These are phyloP conservation scores for Boletellus sp. DNA, from an alignment of 768 basidiomycete genomes.

Conservation along the genomic window DNA sequence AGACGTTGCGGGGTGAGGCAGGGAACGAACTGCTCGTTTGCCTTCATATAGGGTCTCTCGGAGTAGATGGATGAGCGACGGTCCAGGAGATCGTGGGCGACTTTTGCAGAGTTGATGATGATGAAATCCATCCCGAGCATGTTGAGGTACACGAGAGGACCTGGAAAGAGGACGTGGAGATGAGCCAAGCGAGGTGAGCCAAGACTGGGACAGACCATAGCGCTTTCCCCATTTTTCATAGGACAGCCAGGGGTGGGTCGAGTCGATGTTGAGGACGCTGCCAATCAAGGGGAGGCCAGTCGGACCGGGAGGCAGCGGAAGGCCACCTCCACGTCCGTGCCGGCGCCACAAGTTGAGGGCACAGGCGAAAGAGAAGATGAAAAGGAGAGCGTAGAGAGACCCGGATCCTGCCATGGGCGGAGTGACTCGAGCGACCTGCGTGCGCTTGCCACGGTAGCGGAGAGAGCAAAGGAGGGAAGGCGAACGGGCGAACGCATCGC, in stretches of 20 bases:
- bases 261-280: constrained; percentile 18
- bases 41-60: constrained; percentile 22
- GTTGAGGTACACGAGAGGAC: constrained; percentile 23
- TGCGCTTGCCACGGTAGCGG: no score
- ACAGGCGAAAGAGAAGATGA: constrained; percentile 2
- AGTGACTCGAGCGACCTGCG: not conserved
- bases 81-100: constrained; percentile 24
- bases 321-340: constrained; percentile 9
- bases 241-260: constrained; percentile 28
- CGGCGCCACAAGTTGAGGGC: constrained; percentile 15
- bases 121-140: constrained; percentile 28
- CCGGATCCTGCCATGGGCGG: not conserved
- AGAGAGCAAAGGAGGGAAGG: no score
- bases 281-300: constrained; percentile 39
- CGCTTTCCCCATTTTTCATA: constrained; percentile 33
- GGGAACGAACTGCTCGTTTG: constrained; percentile 18
- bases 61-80: constrained; percentile 28
- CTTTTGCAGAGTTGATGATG: constrained; percentile 20
- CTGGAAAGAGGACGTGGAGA: constrained; percentile 6
- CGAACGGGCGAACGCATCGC: no score
- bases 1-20: not conserved
- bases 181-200: not conserved
- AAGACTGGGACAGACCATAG: constrained; percentile 22
- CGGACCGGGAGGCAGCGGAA: constrained; percentile 49
- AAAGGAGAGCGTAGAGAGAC: constrained; percentile 2